Evolutionary conservation across 768 basidiomycete genomes (phyloP).

Genomic region (Daedalea quercina): DNA sequence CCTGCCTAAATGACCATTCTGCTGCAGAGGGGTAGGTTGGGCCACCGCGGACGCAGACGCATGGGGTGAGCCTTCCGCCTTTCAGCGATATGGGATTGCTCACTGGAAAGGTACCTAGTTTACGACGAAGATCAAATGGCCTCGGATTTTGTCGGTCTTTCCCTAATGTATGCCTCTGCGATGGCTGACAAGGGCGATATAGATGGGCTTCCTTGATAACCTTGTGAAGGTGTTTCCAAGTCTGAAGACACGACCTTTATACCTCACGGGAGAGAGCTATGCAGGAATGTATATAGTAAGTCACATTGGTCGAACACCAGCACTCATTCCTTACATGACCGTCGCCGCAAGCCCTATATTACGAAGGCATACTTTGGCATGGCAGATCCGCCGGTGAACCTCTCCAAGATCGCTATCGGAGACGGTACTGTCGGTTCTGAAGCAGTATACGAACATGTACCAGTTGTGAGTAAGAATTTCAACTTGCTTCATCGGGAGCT

Average conservation of each 20-base stretch:
- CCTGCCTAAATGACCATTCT: slow-evolving; percentile 8
- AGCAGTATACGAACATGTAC: slow-evolving; percentile 43
- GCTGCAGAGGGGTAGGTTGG: slow-evolving; percentile 48
- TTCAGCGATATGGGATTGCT: not conserved
- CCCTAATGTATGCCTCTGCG: not conserved
- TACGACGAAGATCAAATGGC: slow-evolving; percentile 60
- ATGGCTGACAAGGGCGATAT: not conserved
- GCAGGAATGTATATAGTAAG: slow-evolving; percentile 64
- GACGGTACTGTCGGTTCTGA: slow-evolving; percentile 54
- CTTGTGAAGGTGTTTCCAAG: slow-evolving; percentile 71
- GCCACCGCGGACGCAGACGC: slow-evolving; percentile 58
- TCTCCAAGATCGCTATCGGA: slow-evolving; percentile 65
- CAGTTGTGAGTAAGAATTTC: slow-evolving; percentile 37
- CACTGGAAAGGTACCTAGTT: slow-evolving; percentile 5
- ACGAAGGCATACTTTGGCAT: slow-evolving; percentile 62
- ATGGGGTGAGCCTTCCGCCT: slow-evolving; percentile 36
- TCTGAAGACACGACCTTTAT: slow-evolving; percentile 57
- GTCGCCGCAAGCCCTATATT: slow-evolving; percentile 56
- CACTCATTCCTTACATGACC: not conserved
- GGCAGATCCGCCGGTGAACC: slow-evolving; percentile 57
- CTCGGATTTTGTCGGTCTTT: slow-evolving; percentile 34
- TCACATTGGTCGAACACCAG: not conserved
- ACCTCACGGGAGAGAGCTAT: slow-evolving; percentile 71
- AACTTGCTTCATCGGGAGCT: not conserved
- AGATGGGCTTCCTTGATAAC: slow-evolving; percentile 71